Base-by-base conservation (phyloP, 495 filamentous ascomycete species). In the Hypoxylon trugodes region DNA sequence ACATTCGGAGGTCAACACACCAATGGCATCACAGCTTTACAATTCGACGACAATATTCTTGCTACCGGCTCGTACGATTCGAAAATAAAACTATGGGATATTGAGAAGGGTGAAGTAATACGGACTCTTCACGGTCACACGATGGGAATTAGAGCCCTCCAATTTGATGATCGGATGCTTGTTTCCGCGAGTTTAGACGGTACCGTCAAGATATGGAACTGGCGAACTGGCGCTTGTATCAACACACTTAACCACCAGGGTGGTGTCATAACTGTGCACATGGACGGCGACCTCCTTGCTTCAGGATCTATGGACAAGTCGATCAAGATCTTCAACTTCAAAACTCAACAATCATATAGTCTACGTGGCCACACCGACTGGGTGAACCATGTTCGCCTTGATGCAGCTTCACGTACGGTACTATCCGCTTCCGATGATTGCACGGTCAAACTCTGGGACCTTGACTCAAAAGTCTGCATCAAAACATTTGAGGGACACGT, bases 1-100 rank as follows among this genome's bases (percentile, higher is more conserved):
- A 81, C 88, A 12, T 92, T 99, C 71, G 86, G 86, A 53, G 96
- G 95, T 0, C 41, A 68, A 16, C 95, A 99, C 70, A 87, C 86
- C 10, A 96, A 99, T 69, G 96, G 95, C 12, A 89, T 99, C 18
- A 98, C 96, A 79, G 97, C 93, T 70, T 79, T 99, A 16, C 95
- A 99, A 72, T 96, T 99, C 64, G 91, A 96, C 61, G 93, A 97
- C 65, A 89, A 90, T 50, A 92, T 96, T 50, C 81, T 98, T 16
- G 94, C 90, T 10, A 96, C 94, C 9, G 95, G 95, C 3, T 98
- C 95, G 2, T 98, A 98, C 70, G 96, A 99, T 75, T 80, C 86
- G 7, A 96, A 91, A 1, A 91, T 97, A 68, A 97, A 96, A 71
- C 92, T 98, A 10, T 98, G 96, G 95, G 87, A 97, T 69, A 87